phyloP scores from a whole-genome alignment of 2,329 filamentous ascomycete genomes.

The Tolypocladium album region DNA sequence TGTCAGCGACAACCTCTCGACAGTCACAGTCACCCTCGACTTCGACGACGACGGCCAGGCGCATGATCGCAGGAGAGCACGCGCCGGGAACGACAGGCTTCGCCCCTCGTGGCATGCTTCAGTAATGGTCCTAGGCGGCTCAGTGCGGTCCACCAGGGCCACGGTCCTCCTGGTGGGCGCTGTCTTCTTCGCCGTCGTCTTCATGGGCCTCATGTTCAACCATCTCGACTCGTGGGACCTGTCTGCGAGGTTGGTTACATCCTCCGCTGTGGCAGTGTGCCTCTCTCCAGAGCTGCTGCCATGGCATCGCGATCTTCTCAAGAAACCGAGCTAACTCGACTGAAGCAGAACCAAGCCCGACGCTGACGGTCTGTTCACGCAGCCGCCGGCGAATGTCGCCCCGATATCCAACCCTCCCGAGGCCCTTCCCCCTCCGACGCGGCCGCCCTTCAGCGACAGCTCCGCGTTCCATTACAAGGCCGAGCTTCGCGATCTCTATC shows the following conservation, averaged over 20 bases:
- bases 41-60: background rate
- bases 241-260: slow-evolving; percentile 8
- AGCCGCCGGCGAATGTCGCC: background rate
- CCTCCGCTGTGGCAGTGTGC: background rate
- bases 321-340: background rate
- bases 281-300: too few relatives aligned
- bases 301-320: background rate
- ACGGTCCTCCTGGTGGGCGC: slow-evolving; percentile 16
- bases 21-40: background rate
- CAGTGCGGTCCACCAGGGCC: slow-evolving; percentile 18
- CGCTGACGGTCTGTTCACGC: background rate
- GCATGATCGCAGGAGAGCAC: background rate
- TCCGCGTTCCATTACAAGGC: background rate
- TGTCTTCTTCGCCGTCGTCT: slow-evolving; percentile 20
- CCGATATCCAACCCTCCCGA: background rate
- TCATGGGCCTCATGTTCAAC: slow-evolving; percentile 21
- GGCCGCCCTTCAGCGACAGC: background rate
- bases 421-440: background rate
- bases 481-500: slow-evolving; percentile 18
- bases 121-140: slow-evolving; percentile 17
- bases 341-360: background rate
- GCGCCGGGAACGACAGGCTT: background rate
- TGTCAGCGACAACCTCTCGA: background rate
- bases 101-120: slow-evolving; percentile 10
- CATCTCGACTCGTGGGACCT: slow-evolving; percentile 17